Conservation (phyloP, 345 rosid genomes). For the Populus pruinosa region DNA sequence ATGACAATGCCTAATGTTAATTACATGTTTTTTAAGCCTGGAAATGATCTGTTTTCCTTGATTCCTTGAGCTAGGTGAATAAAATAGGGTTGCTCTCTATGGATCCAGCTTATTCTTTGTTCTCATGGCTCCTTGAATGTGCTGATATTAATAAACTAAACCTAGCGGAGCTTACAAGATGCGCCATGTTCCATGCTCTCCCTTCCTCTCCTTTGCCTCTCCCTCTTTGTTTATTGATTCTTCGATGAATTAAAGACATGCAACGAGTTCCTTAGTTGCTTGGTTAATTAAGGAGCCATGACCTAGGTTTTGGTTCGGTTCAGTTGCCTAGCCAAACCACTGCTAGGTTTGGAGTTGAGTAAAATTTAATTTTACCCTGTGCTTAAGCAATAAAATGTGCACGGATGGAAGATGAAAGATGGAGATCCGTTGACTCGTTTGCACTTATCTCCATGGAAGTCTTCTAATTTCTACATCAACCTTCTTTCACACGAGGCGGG, state of each 20-base stretch:
- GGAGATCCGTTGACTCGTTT: no score
- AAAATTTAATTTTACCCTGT: not conserved
- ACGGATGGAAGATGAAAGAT: not conserved
- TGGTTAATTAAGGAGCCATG: not conserved
- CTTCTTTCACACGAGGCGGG: no score
- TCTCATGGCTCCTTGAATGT: slow-evolving; percentile 29
- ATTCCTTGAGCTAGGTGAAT: slow-evolving; percentile 14
- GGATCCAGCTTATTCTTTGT: slow-evolving; percentile 22
- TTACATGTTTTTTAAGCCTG: not conserved
- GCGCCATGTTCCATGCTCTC: not conserved
- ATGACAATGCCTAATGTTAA: no score
- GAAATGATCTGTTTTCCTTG: not conserved
- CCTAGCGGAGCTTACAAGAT: slow-evolving; percentile 27
- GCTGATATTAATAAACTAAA: slow-evolving; percentile 17
- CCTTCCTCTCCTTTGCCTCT: not conserved
- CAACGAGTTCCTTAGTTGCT: not conserved
- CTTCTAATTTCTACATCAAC: no score
- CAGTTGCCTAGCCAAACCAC: not conserved
- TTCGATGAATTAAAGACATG: slow-evolving; percentile 19
- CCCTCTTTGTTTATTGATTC: not conserved
- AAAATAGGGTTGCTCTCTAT: not conserved
- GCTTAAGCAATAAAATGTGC: not conserved
- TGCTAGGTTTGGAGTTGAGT: not conserved
- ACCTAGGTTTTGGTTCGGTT: not conserved
- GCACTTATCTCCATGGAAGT: no score